Evolutionary conservation across 768 basidiomycete species (phyloP), one percentile per base, ranked within the genome.

Genomic region (Leccinum variicolor): DNA sequence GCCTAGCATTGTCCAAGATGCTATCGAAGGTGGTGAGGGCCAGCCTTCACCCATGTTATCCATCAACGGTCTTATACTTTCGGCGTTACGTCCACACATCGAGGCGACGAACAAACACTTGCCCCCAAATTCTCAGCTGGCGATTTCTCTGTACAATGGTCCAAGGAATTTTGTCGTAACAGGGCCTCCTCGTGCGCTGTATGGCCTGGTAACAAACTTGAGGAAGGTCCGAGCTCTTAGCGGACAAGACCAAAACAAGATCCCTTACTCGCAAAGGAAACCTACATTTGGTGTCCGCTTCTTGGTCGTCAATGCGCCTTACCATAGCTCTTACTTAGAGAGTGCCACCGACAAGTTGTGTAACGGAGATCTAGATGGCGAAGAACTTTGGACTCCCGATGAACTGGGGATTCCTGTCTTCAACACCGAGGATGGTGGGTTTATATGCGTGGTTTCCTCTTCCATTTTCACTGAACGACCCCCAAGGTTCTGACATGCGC

Each of bases 271-370:
- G 8, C 94, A 98, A 77, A 84, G 97, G 65, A 96, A 96, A 75
- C 87, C 91, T 6, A 90, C 92, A 6, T 98, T 99, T 74, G 89
- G 85, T 45, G 84, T 90, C 50, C 87, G 97, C 47, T 99, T 98
- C 80, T 77, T 99, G 66, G 89, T 92, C n/a, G 90, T 99, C 67
- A 89, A 86, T 53, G 96, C 94, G 2, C 97, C 97, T 1, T 99
- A 94, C 76, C 97, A 99, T 79, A 95, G 94, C 73, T 77, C 78
- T 19, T 96, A 98, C 74, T 79, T 99, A 54, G 69, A 69, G 17
- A 86, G 82, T 28, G 89, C 85, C 1, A 84, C 92, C 3, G 83
- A 93, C 61, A 89, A 85, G 72, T 74, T 97, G 49, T 73, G 89
- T 39, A 72, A 81, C n/a, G 83, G 89, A 57, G 92, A 95, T 75